Evolutionary conservation across 192 early-diverging fungal genomes (phyloP), one percentile per base, ranked within the genome.

Genomic region (Coemansia sp.): DNA sequence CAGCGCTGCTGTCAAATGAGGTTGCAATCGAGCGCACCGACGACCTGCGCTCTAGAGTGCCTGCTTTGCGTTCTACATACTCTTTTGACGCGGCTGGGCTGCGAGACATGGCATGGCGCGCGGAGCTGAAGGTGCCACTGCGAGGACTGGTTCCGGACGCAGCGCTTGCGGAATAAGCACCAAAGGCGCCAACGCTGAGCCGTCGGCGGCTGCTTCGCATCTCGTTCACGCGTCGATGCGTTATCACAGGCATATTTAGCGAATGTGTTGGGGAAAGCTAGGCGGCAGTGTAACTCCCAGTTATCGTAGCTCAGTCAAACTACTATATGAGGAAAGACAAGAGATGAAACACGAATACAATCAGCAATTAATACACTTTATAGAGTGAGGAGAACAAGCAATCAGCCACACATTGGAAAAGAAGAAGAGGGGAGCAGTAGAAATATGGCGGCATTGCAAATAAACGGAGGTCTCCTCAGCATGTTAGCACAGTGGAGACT

Each of bases 171-270:
- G 59, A 18, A 55, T 71, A 65, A 30, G 59, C 53, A n/a, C 72
- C 69, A 51, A 72, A 66, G 26, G 66, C 72, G 40, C 72, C 69
- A 33, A 67, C 69, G 67, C 79, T 81, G 35, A 81, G 79, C 72
- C 79, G 70, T 66, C 79, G 72, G 66, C 79, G 79, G 21, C 73
- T 63, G 34, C 66, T 37, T 64, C 79, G 79, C 72, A 75, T 72
- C 53, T 81, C 79, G 70, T 69, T 75, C 25, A 72, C 72, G 52
- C 79, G 64, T 28, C 79, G 72, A 40, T 81, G 70, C 39, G 79
- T 75, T 69, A 81, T 81, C 49, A 81, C 79, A 12, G 79, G 79
- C 79, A 81, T 81, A 29, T 15, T 33, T 25, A 35, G 52, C 23
- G 53, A 29, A 46, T 49, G 28, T 35, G 53, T 51, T 26, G 21